phyloP scores from a whole-genome alignment of 2,329 filamentous ascomycete genomes.

The Sporothrix protearum region DNA sequence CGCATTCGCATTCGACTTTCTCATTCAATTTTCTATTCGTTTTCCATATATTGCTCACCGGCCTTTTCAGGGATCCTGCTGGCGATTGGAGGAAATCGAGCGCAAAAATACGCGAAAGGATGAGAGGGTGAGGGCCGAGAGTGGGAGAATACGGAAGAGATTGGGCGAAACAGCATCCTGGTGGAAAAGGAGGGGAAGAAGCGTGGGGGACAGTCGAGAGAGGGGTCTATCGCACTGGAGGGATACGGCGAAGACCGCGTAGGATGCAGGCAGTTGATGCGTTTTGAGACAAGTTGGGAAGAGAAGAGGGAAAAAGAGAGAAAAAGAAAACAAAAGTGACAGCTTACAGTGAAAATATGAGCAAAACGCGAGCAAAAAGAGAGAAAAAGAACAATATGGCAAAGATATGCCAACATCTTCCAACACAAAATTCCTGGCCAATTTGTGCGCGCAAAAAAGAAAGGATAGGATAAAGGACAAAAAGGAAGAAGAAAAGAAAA shows the following conservation, averaged over 20 bases:
- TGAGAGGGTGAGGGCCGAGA: not conserved
- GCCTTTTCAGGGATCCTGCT: not conserved
- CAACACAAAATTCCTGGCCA: not conserved
- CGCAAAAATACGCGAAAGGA: not conserved
- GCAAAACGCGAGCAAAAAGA: not conserved
- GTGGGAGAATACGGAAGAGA: not conserved
- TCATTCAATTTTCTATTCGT: not conserved
- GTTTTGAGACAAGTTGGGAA: not conserved
- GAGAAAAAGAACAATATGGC: not conserved
- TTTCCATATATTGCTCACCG: not conserved
- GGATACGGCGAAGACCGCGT: not conserved
- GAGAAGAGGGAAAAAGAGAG: not conserved
- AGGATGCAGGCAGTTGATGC: not conserved
- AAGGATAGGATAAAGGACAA: not conserved
- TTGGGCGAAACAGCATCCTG: not conserved
- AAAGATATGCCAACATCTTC: not conserved
- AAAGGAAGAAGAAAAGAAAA: not conserved
- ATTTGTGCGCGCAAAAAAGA: not conserved
- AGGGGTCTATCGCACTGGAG: not conserved
- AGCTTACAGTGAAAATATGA: not conserved
- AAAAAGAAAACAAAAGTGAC: not conserved
- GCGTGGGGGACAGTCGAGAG: conserved; percentile 4
- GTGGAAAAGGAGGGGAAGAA: not conserved
- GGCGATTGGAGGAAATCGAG: not conserved
- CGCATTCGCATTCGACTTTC: not conserved